Base-by-base conservation (phyloP, 768 basidiomycete genomes). In the Tulasnella sp. region DNA sequence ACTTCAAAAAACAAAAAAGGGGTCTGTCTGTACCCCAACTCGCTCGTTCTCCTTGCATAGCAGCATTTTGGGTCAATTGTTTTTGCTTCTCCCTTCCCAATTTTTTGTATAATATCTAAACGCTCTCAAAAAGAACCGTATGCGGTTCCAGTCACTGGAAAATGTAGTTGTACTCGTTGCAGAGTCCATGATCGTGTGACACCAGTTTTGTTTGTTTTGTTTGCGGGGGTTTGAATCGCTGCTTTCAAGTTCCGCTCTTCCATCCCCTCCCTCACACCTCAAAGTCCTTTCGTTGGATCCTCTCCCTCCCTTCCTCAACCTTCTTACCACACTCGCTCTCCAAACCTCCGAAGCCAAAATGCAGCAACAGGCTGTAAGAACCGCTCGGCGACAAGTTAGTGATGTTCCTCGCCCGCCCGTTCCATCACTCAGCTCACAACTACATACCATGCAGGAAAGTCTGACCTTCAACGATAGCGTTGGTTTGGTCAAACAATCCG, bases 381-480 rank as follows among this genome's bases (percentile, higher is more conserved):
- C 15, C 11, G 61, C 61, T 16, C 26, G 18, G 5, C 26, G 29
- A 32, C 61, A 67, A 15, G 61, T 67, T 29, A 67, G 26, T 18
- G 26, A 11, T 29, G 26, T 29, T 18, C 11, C 26, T 67, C 32
- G 26, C 29, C 13, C 13, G 61, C 26, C 32, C 9, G 32, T 15
- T 11, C 11, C 15, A 1, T 32, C 61, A 9, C 32, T 35, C 61
- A 32, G 26, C 32, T 32, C 15, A 35, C 61, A 11, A 0, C 13
- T 13, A 23, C 20, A 5, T 74, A 9, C 11, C 16, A 44, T 39
- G 23, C 57, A 80, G 80, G 51, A 76, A n/a, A 73, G 75, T n/a
- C 61, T 81, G 44, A 80, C 81, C 7, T 55, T 57, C 23, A 77
- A 39, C 61, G 75, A 75, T 44, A 81, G 80, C 75, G 69, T 79